Evolutionary conservation across 78 protist species (phyloP).

Genomic region (Dictyostelium citrinum): DNA sequence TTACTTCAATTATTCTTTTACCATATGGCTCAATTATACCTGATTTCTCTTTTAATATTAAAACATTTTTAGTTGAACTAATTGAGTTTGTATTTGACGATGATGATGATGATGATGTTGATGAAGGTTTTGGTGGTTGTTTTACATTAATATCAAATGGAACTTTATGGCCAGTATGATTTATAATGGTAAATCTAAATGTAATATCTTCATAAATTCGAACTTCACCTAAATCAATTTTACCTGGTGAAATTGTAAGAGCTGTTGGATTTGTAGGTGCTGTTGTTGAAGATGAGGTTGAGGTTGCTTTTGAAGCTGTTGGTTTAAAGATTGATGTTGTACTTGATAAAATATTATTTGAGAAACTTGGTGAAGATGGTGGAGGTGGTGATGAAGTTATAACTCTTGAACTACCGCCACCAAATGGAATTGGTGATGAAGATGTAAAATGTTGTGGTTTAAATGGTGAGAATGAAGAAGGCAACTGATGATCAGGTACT

Average conservation of each 20-base stretch:
- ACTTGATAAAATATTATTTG: neutral
- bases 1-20: slow-evolving; percentile 18
- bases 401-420: neutral
- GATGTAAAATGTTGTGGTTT: neutral
- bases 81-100: neutral
- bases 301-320: neutral
- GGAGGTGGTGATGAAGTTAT: slow-evolving; percentile 12
- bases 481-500: neutral
- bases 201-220: slow-evolving; percentile 59
- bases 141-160: slow-evolving; percentile 9
- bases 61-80: neutral
- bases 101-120: neutral
- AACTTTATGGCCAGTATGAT: slow-evolving; percentile 46
- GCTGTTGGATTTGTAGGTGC: neutral
- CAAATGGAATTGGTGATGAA: neutral
- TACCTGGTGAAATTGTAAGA: slow-evolving; percentile 27
- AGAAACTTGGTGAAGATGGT: neutral
- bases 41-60: slow-evolving; percentile 11
- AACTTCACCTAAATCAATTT: slow-evolving; percentile 67
- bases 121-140: neutral
- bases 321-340: slow-evolving; percentile 10
- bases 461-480: neutral
- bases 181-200: slow-evolving; percentile 38
- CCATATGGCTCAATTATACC: slow-evolving; percentile 69
- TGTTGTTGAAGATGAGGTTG: neutral